Base-by-base conservation (phyloP, 352 stramenopile species). In the Phytophthora pinifolia region DNA sequence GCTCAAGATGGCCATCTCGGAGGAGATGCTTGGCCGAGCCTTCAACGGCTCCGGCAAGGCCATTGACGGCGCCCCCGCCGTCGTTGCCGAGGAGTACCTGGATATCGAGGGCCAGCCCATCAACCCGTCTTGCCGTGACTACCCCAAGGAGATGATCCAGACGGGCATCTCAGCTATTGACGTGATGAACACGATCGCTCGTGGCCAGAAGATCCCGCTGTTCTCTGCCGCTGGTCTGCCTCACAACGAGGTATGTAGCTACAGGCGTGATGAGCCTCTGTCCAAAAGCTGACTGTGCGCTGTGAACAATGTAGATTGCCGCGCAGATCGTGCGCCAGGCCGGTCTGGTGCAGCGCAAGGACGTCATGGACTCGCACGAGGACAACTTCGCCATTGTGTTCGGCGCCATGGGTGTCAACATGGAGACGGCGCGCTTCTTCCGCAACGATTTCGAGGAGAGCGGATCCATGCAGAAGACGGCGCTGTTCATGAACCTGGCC, bases 311-410 rank as follows among this genome's bases (percentile, higher is more conserved):
- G 18, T 53, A 54, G 85, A 98, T 99, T 57, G 97, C 94, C 56
- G 97, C 97, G 17, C 97, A 99, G 78, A 99, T 99, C 83, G 96
- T 94, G 67, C 94, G 97, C 59, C 97, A 99, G 76, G 97, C 97
- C n/a, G 97, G 95, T 67, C 81, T 99, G 15, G 97, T 99, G 39
- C 82, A 99, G 78, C 89, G 97, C 74, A 99, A 99, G 82, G 96
- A 99, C 60, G 97, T 97, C 17, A 94, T 98, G 65, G 97, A 99
- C 86, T 91, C 91, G 50, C 96, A 99, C 74, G 94, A 99, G 56
- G 97, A 99, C 67, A 99, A 99, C 76, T 99, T 99, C 65, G 96
- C 96, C 58, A 98, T 99, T 67, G 96, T 99, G 45, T 99, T 99
- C 68, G 97, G 97, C 64, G 97, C 97, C 65, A 99, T 99, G 97